Percentiles rank a stretch among this genome's conserved stretches.
Evolutionary conservation across 495 filamentous ascomycete genomes (phyloP).

Genomic region (Penicillium coprophilum): DNA sequence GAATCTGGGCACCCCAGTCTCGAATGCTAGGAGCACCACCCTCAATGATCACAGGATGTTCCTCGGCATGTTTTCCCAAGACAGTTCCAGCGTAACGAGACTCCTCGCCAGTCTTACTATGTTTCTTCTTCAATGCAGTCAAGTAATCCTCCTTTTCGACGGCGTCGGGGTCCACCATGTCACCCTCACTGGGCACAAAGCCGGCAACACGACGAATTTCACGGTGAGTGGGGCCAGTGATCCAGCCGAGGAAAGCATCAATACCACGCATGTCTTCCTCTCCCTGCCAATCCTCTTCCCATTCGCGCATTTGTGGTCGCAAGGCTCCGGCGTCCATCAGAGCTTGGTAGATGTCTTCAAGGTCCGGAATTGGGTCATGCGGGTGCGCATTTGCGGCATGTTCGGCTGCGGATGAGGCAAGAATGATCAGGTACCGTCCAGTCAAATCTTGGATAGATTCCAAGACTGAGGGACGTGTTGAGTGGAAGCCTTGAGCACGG

Average conservation of each 20-base stretch:
- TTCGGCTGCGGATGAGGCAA: constrained; percentile 60
- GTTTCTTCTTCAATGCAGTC: constrained; percentile 76
- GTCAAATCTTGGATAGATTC: constrained; percentile 77
- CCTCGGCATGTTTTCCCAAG: constrained; percentile 67
- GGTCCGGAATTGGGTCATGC: constrained; percentile 47
- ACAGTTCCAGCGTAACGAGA: constrained; percentile 77
- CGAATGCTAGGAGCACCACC: constrained; percentile 67
- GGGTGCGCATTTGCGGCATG: constrained; percentile 59
- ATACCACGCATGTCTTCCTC: constrained; percentile 74
- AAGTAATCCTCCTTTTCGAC: constrained; percentile 71
- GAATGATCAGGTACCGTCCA: constrained; percentile 67
- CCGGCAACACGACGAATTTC: constrained; percentile 74
- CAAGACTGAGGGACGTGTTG: constrained; percentile 69
- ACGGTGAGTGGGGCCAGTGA: constrained; percentile 60
- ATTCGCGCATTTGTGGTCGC: constrained; percentile 56
- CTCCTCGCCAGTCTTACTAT: constrained; percentile 80
- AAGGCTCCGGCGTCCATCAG: constrained; percentile 73
- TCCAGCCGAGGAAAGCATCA: constrained; percentile 72
- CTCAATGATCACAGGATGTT: constrained; percentile 66
- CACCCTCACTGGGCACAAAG: constrained; percentile 45
- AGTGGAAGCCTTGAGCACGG: constrained; percentile 80
- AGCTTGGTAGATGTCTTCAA: constrained; percentile 81
- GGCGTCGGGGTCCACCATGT: constrained; percentile 46
- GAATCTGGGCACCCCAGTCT: constrained; percentile 58
- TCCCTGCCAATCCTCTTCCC: constrained; percentile 58